Conservation (phyloP, 2,329 filamentous ascomycete genomes). For the Stagonosporopsis vannaccii region DNA sequence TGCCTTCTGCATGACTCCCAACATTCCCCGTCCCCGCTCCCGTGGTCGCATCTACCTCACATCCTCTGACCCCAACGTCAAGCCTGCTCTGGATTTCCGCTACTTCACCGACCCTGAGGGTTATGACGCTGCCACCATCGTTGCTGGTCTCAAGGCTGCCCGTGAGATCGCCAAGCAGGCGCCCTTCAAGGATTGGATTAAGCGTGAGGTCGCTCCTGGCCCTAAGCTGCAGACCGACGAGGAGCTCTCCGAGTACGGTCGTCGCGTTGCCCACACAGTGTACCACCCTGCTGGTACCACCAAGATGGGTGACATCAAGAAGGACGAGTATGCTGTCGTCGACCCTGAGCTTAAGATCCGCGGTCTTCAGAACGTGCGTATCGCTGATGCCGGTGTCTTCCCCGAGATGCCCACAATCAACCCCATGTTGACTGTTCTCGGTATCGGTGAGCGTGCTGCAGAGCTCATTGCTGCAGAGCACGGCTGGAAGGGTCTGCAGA, state of each 20-base stretch:
- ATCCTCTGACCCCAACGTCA: constrained; percentile 75
- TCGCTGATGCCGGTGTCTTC: constrained; percentile 88
- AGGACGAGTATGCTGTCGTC: constrained; percentile 79
- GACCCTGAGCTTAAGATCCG: constrained; percentile 75
- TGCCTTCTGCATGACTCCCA: constrained; percentile 92
- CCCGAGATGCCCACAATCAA: constrained; percentile 87
- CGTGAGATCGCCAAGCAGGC: constrained; percentile 76
- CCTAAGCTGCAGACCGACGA: constrained; percentile 77
- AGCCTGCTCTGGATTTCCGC: constrained; percentile 85
- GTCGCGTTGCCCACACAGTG: constrained; percentile 83
- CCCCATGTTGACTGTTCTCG: constrained; percentile 88
- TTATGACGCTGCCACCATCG: constrained; percentile 83
- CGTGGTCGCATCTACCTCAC: constrained; percentile 80
- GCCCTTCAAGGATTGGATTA: constrained; percentile 84
- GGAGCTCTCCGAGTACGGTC: constrained; percentile 80
- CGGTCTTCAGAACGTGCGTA: constrained; percentile 75
- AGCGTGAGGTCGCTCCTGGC: constrained; percentile 80
- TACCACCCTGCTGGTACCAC: constrained; percentile 91
- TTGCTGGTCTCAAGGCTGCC: constrained; percentile 78
- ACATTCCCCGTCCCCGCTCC: constrained; percentile 83
- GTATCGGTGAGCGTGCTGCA: constrained; percentile 81
- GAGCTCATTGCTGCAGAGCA: constrained; percentile 82
- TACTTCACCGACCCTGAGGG: constrained; percentile 89
- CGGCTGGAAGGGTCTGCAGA: constrained; percentile 67
- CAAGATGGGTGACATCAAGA: constrained; percentile 80